Percentiles rank a stretch among this genome's conserved stretches.
Evolutionary conservation across 192 early-diverging fungal species (phyloP).

Genomic region (Podila horticola): DNA sequence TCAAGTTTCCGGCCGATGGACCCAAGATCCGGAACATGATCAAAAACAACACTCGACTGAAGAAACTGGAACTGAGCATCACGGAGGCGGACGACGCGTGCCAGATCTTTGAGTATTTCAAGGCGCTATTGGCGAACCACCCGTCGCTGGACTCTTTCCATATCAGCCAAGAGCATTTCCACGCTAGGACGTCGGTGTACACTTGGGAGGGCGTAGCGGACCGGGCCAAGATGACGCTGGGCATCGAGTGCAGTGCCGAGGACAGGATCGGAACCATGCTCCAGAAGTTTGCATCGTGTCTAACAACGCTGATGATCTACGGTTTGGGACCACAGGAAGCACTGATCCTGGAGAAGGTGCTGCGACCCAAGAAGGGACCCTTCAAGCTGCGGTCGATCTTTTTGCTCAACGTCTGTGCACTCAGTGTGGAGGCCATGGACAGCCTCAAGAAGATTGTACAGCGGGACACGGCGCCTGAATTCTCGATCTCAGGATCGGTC

Average conservation of each 20-base stretch:
- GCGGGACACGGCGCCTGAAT: conserved; percentile 3
- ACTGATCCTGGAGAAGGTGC: conserved; percentile 33
- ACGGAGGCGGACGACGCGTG: conserved; percentile 24
- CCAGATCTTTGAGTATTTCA: conserved; percentile 45
- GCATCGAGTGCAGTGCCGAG: conserved; percentile 24
- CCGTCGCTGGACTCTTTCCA: conserved; percentile 24
- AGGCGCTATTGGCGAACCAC: conserved; percentile 23
- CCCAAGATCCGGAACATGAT: conserved; percentile 43
- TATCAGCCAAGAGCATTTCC: conserved; percentile 21
- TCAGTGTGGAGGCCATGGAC: conserved; percentile 14
- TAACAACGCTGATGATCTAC: conserved; percentile 21
- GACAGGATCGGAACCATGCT: conserved; percentile 42
- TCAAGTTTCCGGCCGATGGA: conserved; percentile 26
- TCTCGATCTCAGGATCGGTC: conserved; percentile 25
- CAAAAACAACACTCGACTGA: conserved; percentile 24
- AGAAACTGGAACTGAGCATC: conserved; percentile 24
- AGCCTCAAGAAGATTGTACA: conserved; percentile 24
- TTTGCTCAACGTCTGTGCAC: conserved; percentile 14
- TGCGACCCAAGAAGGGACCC: conserved; percentile 23
- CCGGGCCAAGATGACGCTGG: conserved; percentile 33
- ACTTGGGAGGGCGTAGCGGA: conserved; percentile 35
- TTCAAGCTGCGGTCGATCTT: conserved; percentile 25
- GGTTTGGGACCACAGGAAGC: conserved; percentile 24
- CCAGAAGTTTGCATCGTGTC: conserved; percentile 35
- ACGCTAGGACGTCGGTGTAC: conserved; percentile 21